A percentile compares a stretch with the other conserved stretches of the same genome.
Conservation (phyloP, 495 filamentous ascomycete genomes). For the Xylaria scruposa region DNA sequence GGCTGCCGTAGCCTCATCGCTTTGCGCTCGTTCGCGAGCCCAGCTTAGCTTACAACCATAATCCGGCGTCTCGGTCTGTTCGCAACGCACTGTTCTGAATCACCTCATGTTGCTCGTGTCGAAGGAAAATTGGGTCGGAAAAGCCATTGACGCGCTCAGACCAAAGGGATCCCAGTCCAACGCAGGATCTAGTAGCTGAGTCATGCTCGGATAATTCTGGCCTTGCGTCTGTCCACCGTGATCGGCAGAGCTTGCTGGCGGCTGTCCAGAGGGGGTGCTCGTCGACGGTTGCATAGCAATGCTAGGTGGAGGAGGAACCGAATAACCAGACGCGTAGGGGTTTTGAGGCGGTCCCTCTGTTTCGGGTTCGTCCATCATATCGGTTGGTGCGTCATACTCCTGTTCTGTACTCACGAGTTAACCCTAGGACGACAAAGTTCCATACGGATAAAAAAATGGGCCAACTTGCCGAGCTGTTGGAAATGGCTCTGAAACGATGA, state of each 20-base stretch:
- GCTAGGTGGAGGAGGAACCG: conserved; percentile 42
- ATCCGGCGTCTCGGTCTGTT: background rate
- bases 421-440: conserved; percentile 84
- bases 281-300: conserved; percentile 51
- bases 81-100: background rate
- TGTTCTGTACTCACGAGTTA: conserved; percentile 88
- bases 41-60: background rate
- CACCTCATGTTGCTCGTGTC: conserved; percentile 68
- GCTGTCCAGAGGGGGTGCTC: conserved; percentile 46
- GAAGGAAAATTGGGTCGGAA: conserved; percentile 87
- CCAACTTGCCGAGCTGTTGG: conserved; percentile 94
- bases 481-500: conserved; percentile 89
- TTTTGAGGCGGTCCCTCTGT: conserved; percentile 70
- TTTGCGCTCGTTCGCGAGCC: background rate
- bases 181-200: conserved; percentile 77
- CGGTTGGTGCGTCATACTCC: conserved; percentile 96
- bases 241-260: conserved; percentile 37
- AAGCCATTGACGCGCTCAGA: conserved; percentile 90
- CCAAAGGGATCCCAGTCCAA: conserved; percentile 92
- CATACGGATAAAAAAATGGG: conserved; percentile 66
- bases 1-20: background rate
- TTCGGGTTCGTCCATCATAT: conserved; percentile 87
- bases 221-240: conserved; percentile 48
- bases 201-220: conserved; percentile 62
- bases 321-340: conserved; percentile 61